Evolutionary conservation across 2,329 filamentous ascomycete genomes (phyloP), one percentile per base, ranked within the genome.

Genomic region (Epichloe amarillans): DNA sequence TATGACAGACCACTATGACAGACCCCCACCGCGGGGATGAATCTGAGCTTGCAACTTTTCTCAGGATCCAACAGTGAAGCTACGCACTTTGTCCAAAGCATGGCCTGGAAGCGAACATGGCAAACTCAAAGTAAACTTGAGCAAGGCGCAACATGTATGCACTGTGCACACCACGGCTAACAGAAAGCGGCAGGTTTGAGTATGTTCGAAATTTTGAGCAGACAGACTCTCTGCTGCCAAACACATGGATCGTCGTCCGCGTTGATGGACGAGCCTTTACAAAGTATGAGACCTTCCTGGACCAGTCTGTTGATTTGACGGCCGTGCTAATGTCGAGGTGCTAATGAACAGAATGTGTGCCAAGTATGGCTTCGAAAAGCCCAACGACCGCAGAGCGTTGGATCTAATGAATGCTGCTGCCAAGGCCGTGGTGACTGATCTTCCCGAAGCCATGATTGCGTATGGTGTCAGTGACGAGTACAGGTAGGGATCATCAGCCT

Each of bases 401-500:
- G 80, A 94, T 65, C 81, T 98, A 57, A 97, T 98, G 91, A 98
- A 98, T 62, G 81, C 82, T 1, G 89, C 89, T 2, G 93, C 93
- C n/a, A 79, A 81, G 53, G 84, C 84, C 5, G 88, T 96, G 45
- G 80, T 96, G 69, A 79, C 78, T 55, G 86, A 94, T 47, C 70
- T 97, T 23, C 82, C 88, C 4, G 91, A 97, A 60, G 81, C 96
- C 56, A 81, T 83, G 6, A 78, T 97, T 54, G 90, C 85, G 0
- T 98, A 97, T 60, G 93, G 93, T 1, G 82, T 95, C 57, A 96
- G 89, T 66, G 93, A 98, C 63, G 93, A 98, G 65, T 97, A 85
- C 66, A 93, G 82, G 80, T 84, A 46, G 69, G 49, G 45, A 45
- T 47, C n/a, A 26, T 37, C 36, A n/a, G 14, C 23, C 7, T 12